Evolutionary conservation across 129 eudicot species (phyloP), one percentile per base, ranked within the genome.

Genomic region (Helianthus tuberosus): DNA sequence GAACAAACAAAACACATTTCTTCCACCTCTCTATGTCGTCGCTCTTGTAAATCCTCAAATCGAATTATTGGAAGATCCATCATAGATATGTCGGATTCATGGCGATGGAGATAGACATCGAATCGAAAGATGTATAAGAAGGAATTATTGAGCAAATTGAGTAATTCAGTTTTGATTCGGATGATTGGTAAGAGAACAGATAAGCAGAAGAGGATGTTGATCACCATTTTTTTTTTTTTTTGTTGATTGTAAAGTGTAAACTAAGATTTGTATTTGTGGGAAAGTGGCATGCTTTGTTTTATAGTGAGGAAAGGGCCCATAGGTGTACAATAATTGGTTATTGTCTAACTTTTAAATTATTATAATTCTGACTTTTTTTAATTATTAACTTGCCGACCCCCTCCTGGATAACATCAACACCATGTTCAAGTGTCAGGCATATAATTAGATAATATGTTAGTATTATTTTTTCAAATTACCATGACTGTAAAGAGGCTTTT

Each of bases 1-100:
- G 78, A 72, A 35, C 83, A 79, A 13, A 64, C 32, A 44, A 72
- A 79, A 66, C 83, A 79, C 73, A 72, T 72, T 66, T 79, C 63
- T 5, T 79, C 83, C 15, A 79, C 68, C 14, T 17, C 59, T 46
- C 74, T 64, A 17, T 54, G 83, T 1, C 83, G 38, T 25, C 78
- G 60, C 1, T 72, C 74, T 7, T 72, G 78, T 41, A 79, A 59
- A 54, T 79, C 83, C 39, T 73, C 61, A 3, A 79, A 79, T 8
- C 78, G 73, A 11, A 79, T 79, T 12, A 79, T 65, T 0, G 78
- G 83, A 44, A 79, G 78, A 55, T 72, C 83, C 43, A 64, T 36
- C 13, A 5, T 41, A 11, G 3, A 53, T 29, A 32, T 12, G 4
- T 67, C 64, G n/a, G 55, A 20, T 27, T 78, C 66, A 32, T 36